Evolutionary conservation across 352 stramenopile species (phyloP).

Genomic region (Aphanomyces stellatus): DNA sequence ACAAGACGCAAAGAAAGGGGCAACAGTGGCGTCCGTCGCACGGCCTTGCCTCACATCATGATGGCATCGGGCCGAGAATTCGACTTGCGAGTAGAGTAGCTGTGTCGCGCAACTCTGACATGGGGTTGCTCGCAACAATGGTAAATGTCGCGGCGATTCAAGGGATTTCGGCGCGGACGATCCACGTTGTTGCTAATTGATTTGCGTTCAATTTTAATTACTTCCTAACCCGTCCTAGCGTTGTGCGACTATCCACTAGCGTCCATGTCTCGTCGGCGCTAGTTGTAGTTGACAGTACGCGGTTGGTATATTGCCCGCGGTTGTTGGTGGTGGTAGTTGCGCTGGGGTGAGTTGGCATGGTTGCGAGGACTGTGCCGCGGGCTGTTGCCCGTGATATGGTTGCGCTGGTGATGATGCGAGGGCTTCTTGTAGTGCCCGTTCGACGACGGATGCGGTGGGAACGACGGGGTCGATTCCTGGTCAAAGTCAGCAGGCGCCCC

Average conservation of each 20-base stretch:
- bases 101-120: no score
- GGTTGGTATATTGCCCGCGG: background rate
- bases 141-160: no score
- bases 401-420: background rate
- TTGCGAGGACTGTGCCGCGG: background rate
- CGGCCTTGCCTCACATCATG: no score
- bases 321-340: background rate
- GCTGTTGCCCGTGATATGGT: background rate
- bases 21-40: no score
- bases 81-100: no score
- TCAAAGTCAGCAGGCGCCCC: background rate
- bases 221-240: background rate
- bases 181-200: no score
- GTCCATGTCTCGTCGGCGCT: background rate
- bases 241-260: no score
- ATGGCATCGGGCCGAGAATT: no score
- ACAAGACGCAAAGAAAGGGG: no score
- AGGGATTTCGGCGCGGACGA: no score
- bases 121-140: no score
- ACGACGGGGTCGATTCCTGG: background rate
- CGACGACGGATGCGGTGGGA: background rate
- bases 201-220: background rate
- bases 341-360: background rate
- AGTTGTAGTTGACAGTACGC: background rate
- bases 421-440: no score